Percentiles rank a stretch among this genome's conserved stretches.
Evolutionary conservation across 1,284 basidiomycete genomes (phyloP).

Genomic region (Pascua sp.): DNA sequence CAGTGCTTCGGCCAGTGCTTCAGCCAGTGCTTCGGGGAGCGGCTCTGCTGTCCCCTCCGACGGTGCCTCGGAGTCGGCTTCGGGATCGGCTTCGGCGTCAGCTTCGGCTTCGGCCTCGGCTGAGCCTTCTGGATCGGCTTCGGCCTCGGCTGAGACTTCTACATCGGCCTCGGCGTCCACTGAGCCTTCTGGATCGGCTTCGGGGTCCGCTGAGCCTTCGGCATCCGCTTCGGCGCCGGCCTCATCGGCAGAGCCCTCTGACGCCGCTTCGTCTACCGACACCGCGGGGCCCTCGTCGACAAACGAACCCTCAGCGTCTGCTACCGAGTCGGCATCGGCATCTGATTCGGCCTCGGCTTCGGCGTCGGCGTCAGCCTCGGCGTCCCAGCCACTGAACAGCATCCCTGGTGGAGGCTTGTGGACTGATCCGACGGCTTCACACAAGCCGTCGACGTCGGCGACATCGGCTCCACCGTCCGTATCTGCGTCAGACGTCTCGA

Average conservation of each 20-base stretch:
- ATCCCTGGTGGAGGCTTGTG: too few species aligned
- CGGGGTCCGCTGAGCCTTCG: neutral
- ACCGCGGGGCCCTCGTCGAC: neutral
- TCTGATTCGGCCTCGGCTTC: neutral
- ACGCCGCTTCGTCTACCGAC: neutral
- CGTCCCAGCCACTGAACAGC: neutral
- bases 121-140: conserved; percentile 30
- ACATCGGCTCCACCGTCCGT: neutral
- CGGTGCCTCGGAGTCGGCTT: conserved; percentile 21
- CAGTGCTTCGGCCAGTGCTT: neutral
- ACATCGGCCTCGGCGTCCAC: conserved; percentile 47
- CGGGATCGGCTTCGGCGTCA: conserved; percentile 8
- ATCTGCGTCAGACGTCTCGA: too few species aligned
- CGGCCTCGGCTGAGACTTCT: conserved; percentile 3
- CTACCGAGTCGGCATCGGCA: neutral
- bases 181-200: conserved; percentile 9
- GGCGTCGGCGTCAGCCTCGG: conserved; percentile 1
- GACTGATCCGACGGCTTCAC: neutral
- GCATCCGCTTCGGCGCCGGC: neutral
- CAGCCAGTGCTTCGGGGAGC: conserved; percentile 1
- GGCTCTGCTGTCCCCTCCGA: conserved; percentile 15
- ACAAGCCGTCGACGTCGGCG: conserved; percentile 1
- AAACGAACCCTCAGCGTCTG: neutral
- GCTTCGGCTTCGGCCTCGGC: conserved; percentile 20
- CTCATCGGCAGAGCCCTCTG: neutral